A percentile compares a stretch with the other conserved stretches of the same genome.
These are phyloP conservation scores for Termitomyces sp. DNA, from an alignment of 768 basidiomycete species.

Conservation along the genomic window DNA sequence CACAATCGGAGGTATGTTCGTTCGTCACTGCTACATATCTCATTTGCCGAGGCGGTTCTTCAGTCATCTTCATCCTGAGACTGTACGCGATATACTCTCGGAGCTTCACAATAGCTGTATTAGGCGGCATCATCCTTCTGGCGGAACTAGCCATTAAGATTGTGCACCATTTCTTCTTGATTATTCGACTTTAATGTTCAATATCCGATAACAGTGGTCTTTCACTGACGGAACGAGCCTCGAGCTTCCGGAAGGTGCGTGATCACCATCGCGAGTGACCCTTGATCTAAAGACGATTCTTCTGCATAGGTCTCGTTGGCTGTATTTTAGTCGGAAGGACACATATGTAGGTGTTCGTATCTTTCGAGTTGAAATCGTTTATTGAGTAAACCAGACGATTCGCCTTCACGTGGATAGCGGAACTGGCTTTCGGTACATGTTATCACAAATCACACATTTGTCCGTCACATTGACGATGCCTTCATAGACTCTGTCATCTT, in stretches of 20 bases:
- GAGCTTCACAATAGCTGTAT: not conserved
- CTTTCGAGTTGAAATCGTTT: not conserved
- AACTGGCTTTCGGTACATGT: constrained; percentile 30
- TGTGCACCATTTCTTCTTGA: not conserved
- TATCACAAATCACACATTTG: not conserved
- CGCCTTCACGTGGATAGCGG: constrained; percentile 35
- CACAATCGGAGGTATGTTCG: not conserved
- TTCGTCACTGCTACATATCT: not conserved
- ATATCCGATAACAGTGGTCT: constrained; percentile 12
- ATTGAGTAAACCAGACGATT: not conserved
- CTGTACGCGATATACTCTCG: constrained; percentile 22
- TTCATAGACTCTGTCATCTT: constrained; percentile 15
- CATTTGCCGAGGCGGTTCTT: not conserved
- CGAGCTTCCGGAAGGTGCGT: constrained; percentile 25
- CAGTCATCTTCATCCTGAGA: constrained; percentile 8
- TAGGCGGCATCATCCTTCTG: not conserved
- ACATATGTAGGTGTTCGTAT: constrained; percentile 22
- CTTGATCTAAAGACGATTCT: not conserved
- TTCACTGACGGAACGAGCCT: constrained; percentile 34
- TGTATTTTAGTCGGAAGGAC: constrained; percentile 20
- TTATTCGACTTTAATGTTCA: not conserved
- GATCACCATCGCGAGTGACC: not conserved
- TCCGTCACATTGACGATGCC: not conserved
- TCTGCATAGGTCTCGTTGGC: not conserved
- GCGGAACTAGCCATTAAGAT: constrained; percentile 1